Conservation (phyloP, 345 rosid species). For the Lepidium africanum region DNA sequence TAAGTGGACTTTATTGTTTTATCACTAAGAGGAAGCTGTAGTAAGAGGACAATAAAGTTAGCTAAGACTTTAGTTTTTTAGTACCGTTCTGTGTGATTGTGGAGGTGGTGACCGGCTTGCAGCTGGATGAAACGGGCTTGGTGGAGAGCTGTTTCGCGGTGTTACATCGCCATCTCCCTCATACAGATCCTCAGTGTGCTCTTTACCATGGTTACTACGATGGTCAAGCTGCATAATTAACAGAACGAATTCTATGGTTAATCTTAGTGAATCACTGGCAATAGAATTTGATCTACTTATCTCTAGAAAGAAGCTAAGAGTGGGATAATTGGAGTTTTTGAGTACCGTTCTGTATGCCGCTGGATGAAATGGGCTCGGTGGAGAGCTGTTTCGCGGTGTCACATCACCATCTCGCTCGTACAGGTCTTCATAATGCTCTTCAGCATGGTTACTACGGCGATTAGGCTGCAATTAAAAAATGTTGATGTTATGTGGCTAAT, state of each 20-base stretch:
- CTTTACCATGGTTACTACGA: conserved; percentile 1
- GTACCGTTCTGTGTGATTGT: conserved; percentile 1
- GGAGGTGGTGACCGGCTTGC: not conserved
- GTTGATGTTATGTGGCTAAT: not conserved
- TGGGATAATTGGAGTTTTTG: not conserved
- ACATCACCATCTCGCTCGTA: conserved; percentile 12
- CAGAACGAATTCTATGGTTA: not conserved
- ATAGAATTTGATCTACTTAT: not conserved
- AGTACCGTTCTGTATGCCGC: conserved; percentile 8
- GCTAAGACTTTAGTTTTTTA: not conserved
- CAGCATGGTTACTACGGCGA: not conserved
- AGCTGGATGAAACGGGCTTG: conserved; percentile 20
- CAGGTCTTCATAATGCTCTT: conserved; percentile 6
- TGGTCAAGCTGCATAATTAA: conserved; percentile 2
- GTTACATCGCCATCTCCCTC: conserved; percentile 8
- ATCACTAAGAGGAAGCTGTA: not conserved
- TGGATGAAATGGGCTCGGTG: conserved; percentile 23
- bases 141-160: conserved; percentile 21
- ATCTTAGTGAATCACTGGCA: not conserved
- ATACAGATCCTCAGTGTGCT: conserved; percentile 7
- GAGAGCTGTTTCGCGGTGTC: conserved; percentile 20
- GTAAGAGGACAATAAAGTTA: not conserved
- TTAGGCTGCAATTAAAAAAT: not conserved
- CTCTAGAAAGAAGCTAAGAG: not conserved
- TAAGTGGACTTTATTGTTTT: not conserved